Evolutionary conservation across 2,329 filamentous ascomycete species (phyloP), one percentile per base, ranked within the genome.

Genomic region (Cercospora sp.): DNA sequence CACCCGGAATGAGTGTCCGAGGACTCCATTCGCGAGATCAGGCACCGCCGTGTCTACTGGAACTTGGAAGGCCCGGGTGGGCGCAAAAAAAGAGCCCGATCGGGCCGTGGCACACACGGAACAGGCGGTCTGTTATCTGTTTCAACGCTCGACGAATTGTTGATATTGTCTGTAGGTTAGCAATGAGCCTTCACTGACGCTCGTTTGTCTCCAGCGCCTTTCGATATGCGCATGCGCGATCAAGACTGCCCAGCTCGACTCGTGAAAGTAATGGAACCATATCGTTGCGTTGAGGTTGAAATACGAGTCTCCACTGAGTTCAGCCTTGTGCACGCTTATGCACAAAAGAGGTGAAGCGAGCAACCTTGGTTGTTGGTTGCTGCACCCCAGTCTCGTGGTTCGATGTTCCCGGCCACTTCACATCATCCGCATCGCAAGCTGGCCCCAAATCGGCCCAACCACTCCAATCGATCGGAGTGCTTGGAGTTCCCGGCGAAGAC

Each of bases 291-390:
- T 55, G 49, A n/a, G 9, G 49, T 55, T 16, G 49, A 30, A 28
- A 28, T 55, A 28, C 49, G 24, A 55, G 49, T n/a, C 24, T 55
- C 24, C 5, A 28, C 21, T 40, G 53, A 53, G 32, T 58, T 21
- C 12, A 59, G 34, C 34, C 53, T 45, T 58, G 62, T 34, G 53
- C 40, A 37, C 21, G 32, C 16, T 43, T 21, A 40, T 49, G 62
- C 62, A 59, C 53, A 34, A 59, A 53, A 53, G 32, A 34, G 18
- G 32, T 43, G 30, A n/a, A 59, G 24, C 51, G 32, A 65, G 34
- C 32, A 18, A 30, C 16, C 34, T 59, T 58, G 62, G 53, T 59
- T 59, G 32, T 59, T 37, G 32, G 49, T 55, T 53, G 21, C 34
- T 40, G 24, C 21, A 64, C n/a, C 49, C 62, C 55, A 51, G 21